phyloP scores from a whole-genome alignment of 1,139 yeast species.

The Geotrichum macrosporum region DNA sequence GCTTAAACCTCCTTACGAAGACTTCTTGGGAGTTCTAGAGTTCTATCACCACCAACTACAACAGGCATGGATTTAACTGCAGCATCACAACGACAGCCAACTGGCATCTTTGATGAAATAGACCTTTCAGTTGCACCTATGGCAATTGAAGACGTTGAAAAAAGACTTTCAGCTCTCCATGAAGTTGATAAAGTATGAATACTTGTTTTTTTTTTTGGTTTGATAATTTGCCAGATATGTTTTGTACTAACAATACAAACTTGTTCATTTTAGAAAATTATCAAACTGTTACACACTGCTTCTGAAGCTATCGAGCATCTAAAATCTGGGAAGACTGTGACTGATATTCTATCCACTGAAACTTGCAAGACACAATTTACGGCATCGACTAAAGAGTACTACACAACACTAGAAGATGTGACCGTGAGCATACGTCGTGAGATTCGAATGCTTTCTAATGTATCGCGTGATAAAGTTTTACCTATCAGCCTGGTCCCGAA shows the following conservation, averaged over 20 bases:
- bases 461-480: constrained; percentile 39
- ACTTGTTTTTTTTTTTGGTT: not conserved
- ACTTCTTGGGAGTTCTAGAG: not conserved
- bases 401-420: constrained; percentile 35
- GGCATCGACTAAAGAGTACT: constrained; percentile 32
- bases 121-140: constrained; percentile 32
- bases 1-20: no score
- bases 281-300: constrained; percentile 40
- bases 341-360: constrained; percentile 25
- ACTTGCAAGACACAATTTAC: constrained; percentile 35
- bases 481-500: constrained; percentile 37
- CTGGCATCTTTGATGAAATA: constrained; percentile 25
- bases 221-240: no score
- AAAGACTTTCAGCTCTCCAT: constrained; percentile 40
- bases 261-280: constrained; percentile 31
- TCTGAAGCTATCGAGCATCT: constrained; percentile 41
- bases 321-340: constrained; percentile 38
- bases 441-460: constrained; percentile 40
- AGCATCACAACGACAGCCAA: constrained; percentile 5
- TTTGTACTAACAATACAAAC: no score
- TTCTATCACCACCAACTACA: not conserved
- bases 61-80: not conserved
- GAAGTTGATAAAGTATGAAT: constrained; percentile 37
- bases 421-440: constrained; percentile 42
- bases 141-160: constrained; percentile 37